phyloP scores from a whole-genome alignment of 192 early-diverging fungal species.

The Thamnidium elegans region DNA sequence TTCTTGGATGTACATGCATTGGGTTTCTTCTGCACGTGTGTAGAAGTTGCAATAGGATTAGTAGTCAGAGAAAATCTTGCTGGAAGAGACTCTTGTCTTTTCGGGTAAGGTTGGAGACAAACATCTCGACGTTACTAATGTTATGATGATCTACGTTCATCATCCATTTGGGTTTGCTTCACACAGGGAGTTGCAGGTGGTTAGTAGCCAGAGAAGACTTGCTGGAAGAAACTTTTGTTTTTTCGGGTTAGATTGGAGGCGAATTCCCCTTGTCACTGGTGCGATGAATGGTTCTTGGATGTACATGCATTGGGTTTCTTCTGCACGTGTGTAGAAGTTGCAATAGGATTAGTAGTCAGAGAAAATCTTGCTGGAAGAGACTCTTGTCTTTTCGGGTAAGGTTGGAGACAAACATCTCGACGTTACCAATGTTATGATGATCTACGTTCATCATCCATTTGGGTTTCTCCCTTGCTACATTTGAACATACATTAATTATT shows the following conservation, averaged over 20 bases:
- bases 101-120: slow-evolving; percentile 11
- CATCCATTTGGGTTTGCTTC: slow-evolving; percentile 14
- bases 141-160: slow-evolving; percentile 12
- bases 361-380: slow-evolving; percentile 7
- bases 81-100: slow-evolving; percentile 8
- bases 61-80: slow-evolving; percentile 12
- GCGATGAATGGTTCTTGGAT: slow-evolving; percentile 16
- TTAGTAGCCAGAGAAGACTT: slow-evolving; percentile 13
- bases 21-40: slow-evolving; percentile 9
- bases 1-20: slow-evolving; percentile 14
- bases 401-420: slow-evolving; percentile 8
- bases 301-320: slow-evolving; percentile 14
- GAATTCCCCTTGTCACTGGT: slow-evolving; percentile 14
- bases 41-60: slow-evolving; percentile 9
- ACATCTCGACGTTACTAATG: slow-evolving; percentile 10
- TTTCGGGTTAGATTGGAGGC: slow-evolving; percentile 7
- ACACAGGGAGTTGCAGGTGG: slow-evolving; percentile 10
- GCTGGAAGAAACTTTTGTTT: slow-evolving; percentile 7
- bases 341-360: slow-evolving; percentile 12
- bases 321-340: slow-evolving; percentile 4
- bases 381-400: slow-evolving; percentile 12
- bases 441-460: slow-evolving; percentile 11
- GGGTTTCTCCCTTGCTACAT: slow-evolving; percentile 16
- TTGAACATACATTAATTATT: slow-evolving; percentile 16
- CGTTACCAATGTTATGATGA: slow-evolving; percentile 15